phyloP scores from a whole-genome alignment of 2,329 filamentous ascomycete genomes.

The Penicillium sp. region DNA sequence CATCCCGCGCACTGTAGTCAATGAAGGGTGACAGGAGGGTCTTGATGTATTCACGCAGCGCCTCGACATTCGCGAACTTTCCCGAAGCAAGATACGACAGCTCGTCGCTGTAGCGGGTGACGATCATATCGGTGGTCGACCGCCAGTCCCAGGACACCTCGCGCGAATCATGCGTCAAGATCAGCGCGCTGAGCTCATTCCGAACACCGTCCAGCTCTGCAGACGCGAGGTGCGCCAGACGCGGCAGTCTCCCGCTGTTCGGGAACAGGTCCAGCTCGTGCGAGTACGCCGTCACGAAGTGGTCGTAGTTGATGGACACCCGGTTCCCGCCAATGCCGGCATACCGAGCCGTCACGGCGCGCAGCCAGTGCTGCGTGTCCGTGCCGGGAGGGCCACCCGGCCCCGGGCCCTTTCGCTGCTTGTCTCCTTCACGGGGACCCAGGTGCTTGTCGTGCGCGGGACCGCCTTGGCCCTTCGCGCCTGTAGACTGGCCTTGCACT shows the following conservation, averaged over 20 bases:
- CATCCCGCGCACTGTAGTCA: slow-evolving; percentile 32
- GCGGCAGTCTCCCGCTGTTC: slow-evolving; percentile 37
- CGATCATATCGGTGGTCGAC: slow-evolving; percentile 61
- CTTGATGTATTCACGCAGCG: slow-evolving; percentile 30
- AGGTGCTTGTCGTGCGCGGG: background rate
- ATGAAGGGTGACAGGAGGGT: slow-evolving; percentile 35
- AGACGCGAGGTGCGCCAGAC: slow-evolving; percentile 33
- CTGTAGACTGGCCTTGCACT: slow-evolving; percentile 22
- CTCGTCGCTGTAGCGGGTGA: slow-evolving; percentile 59
- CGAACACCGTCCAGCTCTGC: slow-evolving; percentile 39
- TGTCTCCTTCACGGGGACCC: background rate
- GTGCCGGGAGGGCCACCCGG: slow-evolving; percentile 7
- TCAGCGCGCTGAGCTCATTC: slow-evolving; percentile 47
- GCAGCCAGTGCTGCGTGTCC: slow-evolving; percentile 16
- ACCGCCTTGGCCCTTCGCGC: background rate
- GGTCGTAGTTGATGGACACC: slow-evolving; percentile 48
- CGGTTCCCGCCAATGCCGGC: slow-evolving; percentile 37
- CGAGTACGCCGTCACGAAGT: slow-evolving; percentile 50
- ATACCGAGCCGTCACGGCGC: slow-evolving; percentile 32
- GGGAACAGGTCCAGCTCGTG: slow-evolving; percentile 45
- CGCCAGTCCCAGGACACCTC: slow-evolving; percentile 60
- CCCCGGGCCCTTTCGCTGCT: slow-evolving; percentile 5
- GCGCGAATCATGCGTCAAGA: slow-evolving; percentile 32
- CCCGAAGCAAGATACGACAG: slow-evolving; percentile 44
- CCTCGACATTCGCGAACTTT: slow-evolving; percentile 19